phyloP scores from a whole-genome alignment of 352 stramenopile genomes.

The Phytophthora idaei region DNA sequence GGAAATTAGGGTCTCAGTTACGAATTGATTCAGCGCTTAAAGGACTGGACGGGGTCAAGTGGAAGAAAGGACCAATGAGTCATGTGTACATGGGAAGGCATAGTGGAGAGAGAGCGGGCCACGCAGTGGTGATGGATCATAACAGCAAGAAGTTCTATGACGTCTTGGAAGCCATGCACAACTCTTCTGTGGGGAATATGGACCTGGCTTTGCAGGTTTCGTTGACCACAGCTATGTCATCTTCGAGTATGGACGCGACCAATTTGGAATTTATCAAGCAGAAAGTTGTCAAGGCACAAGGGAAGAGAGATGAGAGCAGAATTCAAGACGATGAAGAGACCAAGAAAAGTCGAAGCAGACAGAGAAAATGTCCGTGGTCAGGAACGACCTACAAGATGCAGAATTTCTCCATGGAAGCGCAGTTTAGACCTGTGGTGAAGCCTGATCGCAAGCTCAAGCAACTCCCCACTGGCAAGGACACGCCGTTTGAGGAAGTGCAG shows the following conservation, averaged over 20 bases:
- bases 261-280: slow-evolving; percentile 65
- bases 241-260: slow-evolving; percentile 57
- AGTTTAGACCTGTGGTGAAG: slow-evolving; percentile 63
- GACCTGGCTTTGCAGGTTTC: slow-evolving; percentile 75
- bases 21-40: slow-evolving; percentile 77
- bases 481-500: slow-evolving; percentile 56
- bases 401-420: slow-evolving; percentile 62
- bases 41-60: slow-evolving; percentile 76
- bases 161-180: slow-evolving; percentile 56
- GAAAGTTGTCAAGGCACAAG: slow-evolving; percentile 53
- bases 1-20: slow-evolving; percentile 71
- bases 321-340: slow-evolving; percentile 34
- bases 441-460: slow-evolving; percentile 55
- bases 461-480: slow-evolving; percentile 37
- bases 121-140: slow-evolving; percentile 70
- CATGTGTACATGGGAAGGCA: slow-evolving; percentile 66
- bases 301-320: slow-evolving; percentile 32
- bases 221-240: slow-evolving; percentile 74
- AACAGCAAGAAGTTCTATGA: slow-evolving; percentile 67
- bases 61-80: slow-evolving; percentile 75
- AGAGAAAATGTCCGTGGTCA: slow-evolving; percentile 58
- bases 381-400: slow-evolving; percentile 81
- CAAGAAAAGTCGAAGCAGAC: slow-evolving; percentile 33
- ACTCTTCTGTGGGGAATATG: slow-evolving; percentile 67
- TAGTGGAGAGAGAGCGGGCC: slow-evolving; percentile 31